Evolutionary conservation across 2,329 filamentous ascomycete genomes (phyloP).

Genomic region (Massarina eburnea): DNA sequence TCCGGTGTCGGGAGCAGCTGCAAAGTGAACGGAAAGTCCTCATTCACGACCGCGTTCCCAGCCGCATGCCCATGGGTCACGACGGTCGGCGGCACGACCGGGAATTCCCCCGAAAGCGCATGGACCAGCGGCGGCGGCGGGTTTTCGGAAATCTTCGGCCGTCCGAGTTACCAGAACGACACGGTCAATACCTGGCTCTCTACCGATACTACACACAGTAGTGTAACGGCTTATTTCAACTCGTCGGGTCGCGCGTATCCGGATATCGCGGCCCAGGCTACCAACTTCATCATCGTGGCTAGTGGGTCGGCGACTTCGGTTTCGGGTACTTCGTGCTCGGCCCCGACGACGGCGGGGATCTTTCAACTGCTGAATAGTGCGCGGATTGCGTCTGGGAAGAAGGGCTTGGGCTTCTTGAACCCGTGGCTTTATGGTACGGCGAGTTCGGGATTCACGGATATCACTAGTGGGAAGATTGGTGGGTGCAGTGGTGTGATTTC

Average conservation of each 20-base stretch:
- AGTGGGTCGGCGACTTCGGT: constrained; percentile 43
- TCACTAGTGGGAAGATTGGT: constrained; percentile 38
- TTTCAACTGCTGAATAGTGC: constrained; percentile 66
- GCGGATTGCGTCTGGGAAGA: constrained; percentile 53
- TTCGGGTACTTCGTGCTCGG: constrained; percentile 57
- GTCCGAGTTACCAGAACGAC: constrained; percentile 51
- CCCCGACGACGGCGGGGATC: constrained; percentile 61
- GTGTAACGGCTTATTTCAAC: constrained; percentile 52
- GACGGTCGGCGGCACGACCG: constrained; percentile 62
- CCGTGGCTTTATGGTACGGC: constrained; percentile 60
- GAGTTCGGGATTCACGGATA: constrained; percentile 53
- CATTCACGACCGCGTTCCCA: constrained; percentile 65
- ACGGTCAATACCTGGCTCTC: constrained; percentile 49
- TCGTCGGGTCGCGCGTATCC: constrained; percentile 61
- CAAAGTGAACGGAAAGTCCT: constrained; percentile 59
- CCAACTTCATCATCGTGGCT: constrained; percentile 48
- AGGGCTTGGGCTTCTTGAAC: constrained; percentile 60
- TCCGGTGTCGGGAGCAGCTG: constrained; percentile 54
- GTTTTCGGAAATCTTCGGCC: constrained; percentile 53
- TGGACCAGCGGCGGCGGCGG: constrained; percentile 44
- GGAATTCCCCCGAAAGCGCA: constrained; percentile 57
- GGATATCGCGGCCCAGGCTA: constrained; percentile 64
- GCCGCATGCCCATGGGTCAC: constrained; percentile 70
- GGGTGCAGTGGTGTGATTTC: constrained; percentile 36
- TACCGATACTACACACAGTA: constrained; percentile 38